Evolutionary conservation across 2,329 filamentous ascomycete genomes (phyloP), one percentile per base, ranked within the genome.

Genomic region (Cladophialophora immunda): DNA sequence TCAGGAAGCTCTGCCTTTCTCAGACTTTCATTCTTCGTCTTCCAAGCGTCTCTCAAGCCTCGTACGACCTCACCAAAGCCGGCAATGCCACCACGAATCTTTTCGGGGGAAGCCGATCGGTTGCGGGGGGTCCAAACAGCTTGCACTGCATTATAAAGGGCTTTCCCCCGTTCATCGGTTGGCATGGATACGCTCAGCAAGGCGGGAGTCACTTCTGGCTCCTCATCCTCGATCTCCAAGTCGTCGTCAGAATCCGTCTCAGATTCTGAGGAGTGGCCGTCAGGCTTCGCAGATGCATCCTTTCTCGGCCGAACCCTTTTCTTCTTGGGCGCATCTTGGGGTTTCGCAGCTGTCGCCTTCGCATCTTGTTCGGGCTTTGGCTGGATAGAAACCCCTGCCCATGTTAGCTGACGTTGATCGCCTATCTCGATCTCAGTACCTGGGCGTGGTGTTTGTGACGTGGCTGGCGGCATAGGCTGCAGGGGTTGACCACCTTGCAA

Each of bases 31-130:
- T 80, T 83, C 71, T 86, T 86, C 36, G 81, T 78, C 73, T 88
- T 88, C 87, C 87, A 90, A 41, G 84, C 80, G 74, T 89, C 87
- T 66, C 87, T 83, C 64, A 89, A 83, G 6, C 81, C 81, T 73
- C 86, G 86, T 66, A 89, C 79, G 53, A 89, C 79, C 57, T 89
- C 86, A 80, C 87, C 88, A 73, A 87, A 86, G 52, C 84, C 81
- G 58, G 82, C 81, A 69, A 89, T 79, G 53, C 84, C 84, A 68
- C 77, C 79, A 70, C 86, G 84, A 65, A 89, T 84, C 67, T 83
- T 83, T 29, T 85, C 82, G 17, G 81, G 78, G 62, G 80, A 78
- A 22, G 83, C 78, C 34, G 79, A 76, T 67, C 82, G 83, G 68
- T 84, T 85, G 67, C 83, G 83, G 54, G 85, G 83, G 57, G 81